Evolutionary conservation across 2,329 filamentous ascomycete species (phyloP).

Genomic region (Beauveria brongniartii): DNA sequence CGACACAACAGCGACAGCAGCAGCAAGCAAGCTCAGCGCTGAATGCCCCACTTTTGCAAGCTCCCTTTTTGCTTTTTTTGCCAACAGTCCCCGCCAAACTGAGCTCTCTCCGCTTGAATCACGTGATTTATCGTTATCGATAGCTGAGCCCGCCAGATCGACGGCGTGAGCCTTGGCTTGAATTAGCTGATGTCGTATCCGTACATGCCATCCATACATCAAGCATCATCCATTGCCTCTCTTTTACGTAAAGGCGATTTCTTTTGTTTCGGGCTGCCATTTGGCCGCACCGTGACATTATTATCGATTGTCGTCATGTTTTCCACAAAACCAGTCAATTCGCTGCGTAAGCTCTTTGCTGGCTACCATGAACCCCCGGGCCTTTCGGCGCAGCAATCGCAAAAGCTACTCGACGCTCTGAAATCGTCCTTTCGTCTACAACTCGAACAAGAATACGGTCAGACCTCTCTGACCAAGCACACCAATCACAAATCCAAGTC

Average conservation of each 20-base stretch:
- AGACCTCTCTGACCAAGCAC: constrained; percentile 17
- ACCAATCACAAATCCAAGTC: constrained; percentile 20
- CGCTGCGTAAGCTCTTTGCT: constrained; percentile 31
- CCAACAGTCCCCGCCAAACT: neutral
- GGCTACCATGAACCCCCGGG: constrained; percentile 44
- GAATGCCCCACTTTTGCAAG: neutral
- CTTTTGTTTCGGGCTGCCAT: neutral
- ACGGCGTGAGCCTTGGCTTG: neutral
- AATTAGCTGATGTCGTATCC: neutral
- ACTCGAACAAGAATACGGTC: constrained; percentile 50
- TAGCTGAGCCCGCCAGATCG: neutral
- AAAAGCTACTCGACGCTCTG: constrained; percentile 47
- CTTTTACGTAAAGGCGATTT: neutral
- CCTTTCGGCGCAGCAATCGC: constrained; percentile 41
- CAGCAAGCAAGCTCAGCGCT: neutral
- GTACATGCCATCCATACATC: neutral
- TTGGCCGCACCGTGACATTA: constrained; percentile 2
- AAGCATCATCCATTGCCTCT: neutral
- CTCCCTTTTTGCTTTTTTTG: neutral
- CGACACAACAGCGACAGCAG: neutral
- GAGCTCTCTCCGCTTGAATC: neutral
- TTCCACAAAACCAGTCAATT: constrained; percentile 29
- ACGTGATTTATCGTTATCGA: constrained; percentile 6
- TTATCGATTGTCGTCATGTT: constrained; percentile 22
- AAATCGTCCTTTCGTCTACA: constrained; percentile 50